Percentiles rank a stretch among this genome's conserved stretches.
phyloP scores from a whole-genome alignment of 768 basidiomycete species.

The Galerina marginata region DNA sequence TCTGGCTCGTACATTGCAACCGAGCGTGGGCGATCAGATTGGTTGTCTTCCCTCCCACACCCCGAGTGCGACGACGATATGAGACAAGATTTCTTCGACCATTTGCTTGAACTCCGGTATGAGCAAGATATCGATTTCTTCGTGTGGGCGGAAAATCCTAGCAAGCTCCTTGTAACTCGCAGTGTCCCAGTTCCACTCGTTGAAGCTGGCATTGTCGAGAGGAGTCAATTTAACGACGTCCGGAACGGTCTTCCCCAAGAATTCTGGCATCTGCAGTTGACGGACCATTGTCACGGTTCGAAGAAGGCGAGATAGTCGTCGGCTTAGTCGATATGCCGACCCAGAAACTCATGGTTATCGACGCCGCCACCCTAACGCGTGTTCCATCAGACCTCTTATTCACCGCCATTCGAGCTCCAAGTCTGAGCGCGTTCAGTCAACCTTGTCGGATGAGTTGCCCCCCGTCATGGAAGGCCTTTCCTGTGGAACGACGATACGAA shows the following conservation, averaged over 20 bases:
- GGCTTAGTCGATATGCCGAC: slow-evolving; percentile 8
- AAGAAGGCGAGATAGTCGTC: slow-evolving; percentile 12
- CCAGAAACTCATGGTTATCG: slow-evolving; percentile 14
- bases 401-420: slow-evolving; percentile 20
- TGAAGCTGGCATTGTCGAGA: neutral
- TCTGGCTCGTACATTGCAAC: slow-evolving; percentile 32
- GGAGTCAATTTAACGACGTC: too few relatives aligned
- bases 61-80: slow-evolving; percentile 19
- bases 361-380: slow-evolving; percentile 9
- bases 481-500: slow-evolving; percentile 12
- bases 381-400: slow-evolving; percentile 14
- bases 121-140: slow-evolving; percentile 18
- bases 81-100: slow-evolving; percentile 14
- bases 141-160: neutral
- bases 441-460: slow-evolving; percentile 13
- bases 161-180: slow-evolving; percentile 11
- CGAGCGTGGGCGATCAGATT: slow-evolving; percentile 36
- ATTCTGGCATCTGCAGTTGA: slow-evolving; percentile 15
- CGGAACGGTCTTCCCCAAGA: neutral
- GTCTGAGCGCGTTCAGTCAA: slow-evolving; percentile 20
- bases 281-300: neutral
- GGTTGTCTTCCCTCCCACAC: slow-evolving; percentile 31
- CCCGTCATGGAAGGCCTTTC: slow-evolving; percentile 9
- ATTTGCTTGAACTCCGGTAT: slow-evolving; percentile 11
- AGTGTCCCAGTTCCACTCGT: slow-evolving; percentile 6